Evolutionary conservation across 2,329 filamentous ascomycete species (phyloP).

Genomic region (Talaromyces albobiverticillius): DNA sequence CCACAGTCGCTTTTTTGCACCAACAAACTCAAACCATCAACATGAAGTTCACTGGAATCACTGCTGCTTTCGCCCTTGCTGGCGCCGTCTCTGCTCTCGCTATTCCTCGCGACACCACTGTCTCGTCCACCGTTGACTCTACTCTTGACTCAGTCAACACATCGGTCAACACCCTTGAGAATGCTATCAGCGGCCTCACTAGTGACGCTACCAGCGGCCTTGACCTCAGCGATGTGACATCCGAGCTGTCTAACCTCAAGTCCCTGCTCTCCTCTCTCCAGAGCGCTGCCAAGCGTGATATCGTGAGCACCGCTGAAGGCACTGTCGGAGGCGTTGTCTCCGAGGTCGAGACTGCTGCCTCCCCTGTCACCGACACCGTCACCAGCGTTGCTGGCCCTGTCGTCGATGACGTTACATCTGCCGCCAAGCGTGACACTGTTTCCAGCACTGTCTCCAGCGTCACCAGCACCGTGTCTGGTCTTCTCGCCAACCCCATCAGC

Average conservation of each 20-base stretch:
- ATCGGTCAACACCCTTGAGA: slow-evolving; percentile 14
- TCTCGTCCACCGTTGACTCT: slow-evolving; percentile 20
- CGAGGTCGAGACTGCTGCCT: not conserved
- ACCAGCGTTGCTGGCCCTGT: slow-evolving; percentile 1
- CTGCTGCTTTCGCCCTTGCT: slow-evolving; percentile 29
- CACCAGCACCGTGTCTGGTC: no score
- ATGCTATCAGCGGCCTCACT: not conserved
- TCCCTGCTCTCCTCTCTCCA: slow-evolving; percentile 12
- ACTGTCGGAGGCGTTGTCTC: slow-evolving; percentile 7
- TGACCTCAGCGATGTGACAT: slow-evolving; percentile 8
- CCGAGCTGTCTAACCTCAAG: slow-evolving; percentile 17
- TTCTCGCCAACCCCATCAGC: slow-evolving; percentile 11
- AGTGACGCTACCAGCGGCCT: not conserved
- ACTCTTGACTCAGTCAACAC: slow-evolving; percentile 14
- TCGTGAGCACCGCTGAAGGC: not conserved
- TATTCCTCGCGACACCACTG: slow-evolving; percentile 22
- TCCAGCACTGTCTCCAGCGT: not conserved
- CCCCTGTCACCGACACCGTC: not conserved
- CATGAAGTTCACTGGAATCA: slow-evolving; percentile 38
- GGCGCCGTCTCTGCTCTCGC: slow-evolving; percentile 28
- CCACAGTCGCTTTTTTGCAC: slow-evolving; percentile 24
- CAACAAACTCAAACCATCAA: slow-evolving; percentile 14
- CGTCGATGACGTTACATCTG: not conserved
- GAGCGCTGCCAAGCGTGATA: slow-evolving; percentile 13
- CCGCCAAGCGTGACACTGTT: slow-evolving; percentile 9